Evolutionary conservation across 2,329 filamentous ascomycete genomes (phyloP).

Genomic region (Didymella arachidicola): DNA sequence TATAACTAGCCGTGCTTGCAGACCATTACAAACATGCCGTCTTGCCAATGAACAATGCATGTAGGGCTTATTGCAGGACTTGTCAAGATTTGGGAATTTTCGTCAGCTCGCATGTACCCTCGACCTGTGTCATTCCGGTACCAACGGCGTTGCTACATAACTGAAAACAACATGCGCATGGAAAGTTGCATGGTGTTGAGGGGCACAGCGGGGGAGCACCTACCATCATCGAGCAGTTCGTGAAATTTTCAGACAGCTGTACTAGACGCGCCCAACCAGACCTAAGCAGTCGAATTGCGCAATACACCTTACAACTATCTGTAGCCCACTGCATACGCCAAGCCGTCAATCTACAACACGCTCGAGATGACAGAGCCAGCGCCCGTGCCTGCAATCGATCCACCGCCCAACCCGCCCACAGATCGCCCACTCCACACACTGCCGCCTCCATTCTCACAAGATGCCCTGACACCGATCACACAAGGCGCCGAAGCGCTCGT

Average conservation of each 20-base stretch:
- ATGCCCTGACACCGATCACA: conserved; percentile 74
- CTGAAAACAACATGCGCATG: neutral
- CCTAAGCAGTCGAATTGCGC: neutral
- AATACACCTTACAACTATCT: no score
- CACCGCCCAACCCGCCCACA: conserved; percentile 31
- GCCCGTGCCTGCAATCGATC: conserved; percentile 27
- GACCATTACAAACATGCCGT: neutral
- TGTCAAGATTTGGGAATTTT: neutral
- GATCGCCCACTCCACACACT: conserved; percentile 39
- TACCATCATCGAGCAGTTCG: conserved; percentile 4
- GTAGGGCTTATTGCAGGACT: neutral
- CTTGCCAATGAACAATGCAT: neutral
- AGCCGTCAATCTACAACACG: neutral
- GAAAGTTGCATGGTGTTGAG: conserved; percentile 15
- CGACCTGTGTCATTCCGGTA: no score
- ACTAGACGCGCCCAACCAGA: neutral
- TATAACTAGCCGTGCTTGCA: neutral
- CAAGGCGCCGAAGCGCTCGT: conserved; percentile 97
- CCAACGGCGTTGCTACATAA: neutral
- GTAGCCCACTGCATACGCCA: no score
- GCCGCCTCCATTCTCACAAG: conserved; percentile 54
- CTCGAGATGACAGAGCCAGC: conserved; percentile 35
- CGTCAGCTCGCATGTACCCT: no score
- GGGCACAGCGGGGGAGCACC: conserved; percentile 18
- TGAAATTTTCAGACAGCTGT: conserved; percentile 8